Percentiles rank a stretch among this genome's conserved stretches.
These are phyloP conservation scores for Hemileccinum impolitum DNA, from an alignment of 768 basidiomycete species.

Conservation along the genomic window DNA sequence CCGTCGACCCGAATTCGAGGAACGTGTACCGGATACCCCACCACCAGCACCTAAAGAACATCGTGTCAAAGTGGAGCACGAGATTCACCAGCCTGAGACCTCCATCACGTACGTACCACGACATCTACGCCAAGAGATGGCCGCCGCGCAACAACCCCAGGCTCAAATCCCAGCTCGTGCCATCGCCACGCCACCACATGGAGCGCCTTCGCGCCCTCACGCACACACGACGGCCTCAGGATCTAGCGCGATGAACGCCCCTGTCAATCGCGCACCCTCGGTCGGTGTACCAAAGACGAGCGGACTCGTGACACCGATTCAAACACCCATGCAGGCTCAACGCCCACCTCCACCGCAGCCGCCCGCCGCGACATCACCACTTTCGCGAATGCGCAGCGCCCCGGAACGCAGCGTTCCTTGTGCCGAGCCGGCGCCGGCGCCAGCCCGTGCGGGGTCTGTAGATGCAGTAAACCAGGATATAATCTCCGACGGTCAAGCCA, in stretches of 20 bases:
- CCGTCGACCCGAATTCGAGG: slow-evolving; percentile 66
- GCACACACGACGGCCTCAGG: neutral
- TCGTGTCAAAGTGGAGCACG: slow-evolving; percentile 20
- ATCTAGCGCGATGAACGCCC: neutral
- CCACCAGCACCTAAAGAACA: neutral
- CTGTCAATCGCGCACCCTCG: neutral
- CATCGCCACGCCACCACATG: neutral
- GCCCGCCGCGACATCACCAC: slow-evolving; percentile 7
- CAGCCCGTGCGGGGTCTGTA: neutral
- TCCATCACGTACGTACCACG: slow-evolving; percentile 38
- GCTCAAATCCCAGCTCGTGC: neutral
- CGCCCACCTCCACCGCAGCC: slow-evolving; percentile 4
- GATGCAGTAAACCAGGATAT: slow-evolving; percentile 1
- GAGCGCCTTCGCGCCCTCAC: neutral
- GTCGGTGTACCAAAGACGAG: slow-evolving; percentile 2
- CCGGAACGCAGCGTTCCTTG: slow-evolving; percentile 15
- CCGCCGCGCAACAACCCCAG: slow-evolving; percentile 6
- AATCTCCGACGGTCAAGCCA: neutral
- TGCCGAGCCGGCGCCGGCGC: neutral
- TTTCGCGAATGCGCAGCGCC: slow-evolving; percentile 8
- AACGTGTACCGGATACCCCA: slow-evolving; percentile 33
- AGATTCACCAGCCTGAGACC: slow-evolving; percentile 6
- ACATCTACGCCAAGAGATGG: slow-evolving; percentile 35
- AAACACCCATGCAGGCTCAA: slow-evolving; percentile 30
- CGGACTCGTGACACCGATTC: slow-evolving; percentile 34